These are phyloP conservation scores for Vitis hybrid DNA, from an alignment of 177 flowering plant genomes.

Conservation along the genomic window DNA sequence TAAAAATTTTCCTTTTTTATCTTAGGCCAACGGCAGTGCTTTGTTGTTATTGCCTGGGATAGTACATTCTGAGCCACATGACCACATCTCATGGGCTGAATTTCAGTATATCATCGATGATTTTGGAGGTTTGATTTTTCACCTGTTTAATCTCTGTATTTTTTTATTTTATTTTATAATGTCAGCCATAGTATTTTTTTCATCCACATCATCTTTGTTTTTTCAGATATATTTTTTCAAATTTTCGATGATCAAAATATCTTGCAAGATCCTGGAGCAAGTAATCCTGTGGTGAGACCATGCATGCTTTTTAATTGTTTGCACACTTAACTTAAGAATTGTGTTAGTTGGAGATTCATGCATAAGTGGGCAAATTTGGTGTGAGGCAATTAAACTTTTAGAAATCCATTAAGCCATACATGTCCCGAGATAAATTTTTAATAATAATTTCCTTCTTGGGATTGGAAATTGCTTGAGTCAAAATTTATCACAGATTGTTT, in stretches of 20 bases:
- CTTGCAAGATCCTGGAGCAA: slow-evolving; percentile 64
- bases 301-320: slow-evolving; percentile 4
- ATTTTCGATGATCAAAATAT: slow-evolving; percentile 70
- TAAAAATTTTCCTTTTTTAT: slow-evolving; percentile 16
- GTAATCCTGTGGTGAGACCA: slow-evolving; percentile 74
- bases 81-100: slow-evolving; percentile 72
- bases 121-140: slow-evolving; percentile 65
- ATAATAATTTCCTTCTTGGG: background rate
- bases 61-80: slow-evolving; percentile 79
- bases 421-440: background rate
- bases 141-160: background rate
- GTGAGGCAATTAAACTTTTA: background rate
- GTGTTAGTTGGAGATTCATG: background rate
- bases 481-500: too few relatives aligned
- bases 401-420: background rate
- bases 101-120: slow-evolving; percentile 69
- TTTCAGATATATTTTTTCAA: slow-evolving; percentile 76
- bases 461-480: too few relatives aligned
- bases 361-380: background rate
- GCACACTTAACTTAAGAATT: background rate
- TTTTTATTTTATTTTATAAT: background rate
- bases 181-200: background rate
- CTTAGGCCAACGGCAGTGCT: slow-evolving; percentile 67
- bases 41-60: slow-evolving; percentile 69
- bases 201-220: background rate